Evolutionary conservation across 371 early-diverging fungal species (phyloP), one percentile per base, ranked within the genome.

Genomic region (Massospora cicadina): DNA sequence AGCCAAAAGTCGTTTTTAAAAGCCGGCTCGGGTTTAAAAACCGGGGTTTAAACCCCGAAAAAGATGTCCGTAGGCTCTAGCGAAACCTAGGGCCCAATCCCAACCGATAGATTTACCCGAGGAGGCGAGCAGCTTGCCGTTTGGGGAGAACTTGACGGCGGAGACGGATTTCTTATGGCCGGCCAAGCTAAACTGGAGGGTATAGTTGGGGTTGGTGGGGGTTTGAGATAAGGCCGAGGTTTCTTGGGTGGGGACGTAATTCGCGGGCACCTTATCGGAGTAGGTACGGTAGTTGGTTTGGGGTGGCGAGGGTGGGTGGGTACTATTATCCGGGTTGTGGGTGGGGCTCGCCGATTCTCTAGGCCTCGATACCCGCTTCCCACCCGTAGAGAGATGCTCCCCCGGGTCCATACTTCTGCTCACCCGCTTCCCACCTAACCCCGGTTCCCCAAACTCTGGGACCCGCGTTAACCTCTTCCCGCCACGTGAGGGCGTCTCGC

Each of bases 121-220:
- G 64, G 91, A 88, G 28, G 96, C 95, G 10, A 98, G 79, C 91
- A 91, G 95, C 73, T 87, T 84, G 54, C 97, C 98, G 70, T 97
- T 94, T 1, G 98, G 98, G 13, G 95, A 95, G 70, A 94, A 95
- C 72, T 98, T 98, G 26, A 96, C 95, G 54, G 89, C 84, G 1
- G 95, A 93, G 0, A 96, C 85, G 1, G 94, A 88, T 80, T 90
- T 93, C 61, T 87, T 88, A 74, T 98, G 98, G 5, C 98, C 98
- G 5, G 87, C 83, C 29, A 96, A 79, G 13, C 90, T 88, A 69
- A 82, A 92, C 65, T 85, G 89, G 21, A 94, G 77, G 65, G 82
- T 79, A 67, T 95, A 96, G 67, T 93, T 90, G 21, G 95, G 92
- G 24, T 24, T 29, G 2, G 12, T 32, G n/a, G n/a, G n/a, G 24